A percentile compares a stretch with the other conserved stretches of the same genome.
phyloP scores from a whole-genome alignment of 2,329 filamentous ascomycete species.

The Botryotinia narcissicola region DNA sequence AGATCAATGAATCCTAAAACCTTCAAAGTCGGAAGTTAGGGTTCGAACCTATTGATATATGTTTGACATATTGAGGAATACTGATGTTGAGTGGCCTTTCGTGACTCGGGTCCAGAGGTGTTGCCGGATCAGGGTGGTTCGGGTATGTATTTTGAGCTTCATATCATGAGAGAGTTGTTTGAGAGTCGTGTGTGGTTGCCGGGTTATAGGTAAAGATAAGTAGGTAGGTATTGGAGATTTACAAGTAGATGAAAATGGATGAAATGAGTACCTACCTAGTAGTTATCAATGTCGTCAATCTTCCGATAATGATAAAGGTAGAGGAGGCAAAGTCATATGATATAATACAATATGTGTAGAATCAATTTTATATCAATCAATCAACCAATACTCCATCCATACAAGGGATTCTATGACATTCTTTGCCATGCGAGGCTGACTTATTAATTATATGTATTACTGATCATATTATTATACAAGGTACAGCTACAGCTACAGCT shows the following conservation, averaged over 20 bases:
- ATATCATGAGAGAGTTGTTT: background rate
- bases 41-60: background rate
- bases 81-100: background rate
- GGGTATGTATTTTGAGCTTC: background rate
- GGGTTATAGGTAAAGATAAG: background rate
- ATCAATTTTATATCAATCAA: background rate
- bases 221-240: no score
- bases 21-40: background rate
- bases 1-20: background rate
- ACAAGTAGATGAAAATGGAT: background rate
- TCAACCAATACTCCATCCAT: background rate
- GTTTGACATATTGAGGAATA: background rate
- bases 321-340: background rate
- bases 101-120: background rate
- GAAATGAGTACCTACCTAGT: background rate
- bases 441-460: background rate
- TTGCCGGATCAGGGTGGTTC: background rate
- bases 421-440: conserved; percentile 10
- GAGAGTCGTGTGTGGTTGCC: background rate
- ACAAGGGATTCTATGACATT: background rate
- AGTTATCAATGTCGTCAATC: background rate
- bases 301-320: background rate
- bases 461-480: background rate
- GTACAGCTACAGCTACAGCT: no score
- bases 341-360: background rate